A percentile compares a stretch with the other conserved stretches of the same genome.
Evolutionary conservation across 2,329 filamentous ascomycete genomes (phyloP).

Genomic region (Alternaria ventricosa): DNA sequence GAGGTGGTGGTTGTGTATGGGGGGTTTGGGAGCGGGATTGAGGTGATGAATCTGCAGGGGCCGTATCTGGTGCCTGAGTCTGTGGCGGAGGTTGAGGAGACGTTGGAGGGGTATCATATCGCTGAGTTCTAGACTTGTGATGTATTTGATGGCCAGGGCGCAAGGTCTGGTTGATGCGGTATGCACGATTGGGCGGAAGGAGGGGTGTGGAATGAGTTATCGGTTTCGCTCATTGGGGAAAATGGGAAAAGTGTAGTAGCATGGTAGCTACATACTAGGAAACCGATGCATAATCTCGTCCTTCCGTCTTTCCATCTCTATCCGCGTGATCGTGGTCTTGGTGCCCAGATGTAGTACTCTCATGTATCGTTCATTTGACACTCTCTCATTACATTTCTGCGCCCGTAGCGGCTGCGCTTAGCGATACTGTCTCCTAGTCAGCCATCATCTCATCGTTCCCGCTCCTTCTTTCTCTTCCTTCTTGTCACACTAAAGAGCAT

Average conservation of each 20-base stretch:
- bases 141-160: background rate
- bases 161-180: background rate
- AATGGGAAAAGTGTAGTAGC: background rate
- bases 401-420: background rate
- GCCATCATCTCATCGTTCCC: background rate
- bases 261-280: background rate
- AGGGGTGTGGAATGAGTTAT: background rate
- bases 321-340: background rate
- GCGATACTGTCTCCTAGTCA: background rate
- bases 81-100: conserved; percentile 21
- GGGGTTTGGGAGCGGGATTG: background rate
- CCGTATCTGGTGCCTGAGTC: conserved; percentile 23
- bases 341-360: background rate
- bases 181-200: background rate
- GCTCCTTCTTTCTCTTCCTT: no score
- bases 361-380: background rate
- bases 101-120: conserved; percentile 5
- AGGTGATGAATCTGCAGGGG: conserved; percentile 20
- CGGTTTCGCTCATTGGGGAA: background rate
- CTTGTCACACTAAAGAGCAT: no score
- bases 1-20: background rate
- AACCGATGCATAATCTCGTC: background rate
- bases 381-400: background rate
- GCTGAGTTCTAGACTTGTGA: background rate
- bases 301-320: background rate